Evolutionary conservation across 768 basidiomycete genomes (phyloP).

Genomic region (Lactarius sanguifluus): DNA sequence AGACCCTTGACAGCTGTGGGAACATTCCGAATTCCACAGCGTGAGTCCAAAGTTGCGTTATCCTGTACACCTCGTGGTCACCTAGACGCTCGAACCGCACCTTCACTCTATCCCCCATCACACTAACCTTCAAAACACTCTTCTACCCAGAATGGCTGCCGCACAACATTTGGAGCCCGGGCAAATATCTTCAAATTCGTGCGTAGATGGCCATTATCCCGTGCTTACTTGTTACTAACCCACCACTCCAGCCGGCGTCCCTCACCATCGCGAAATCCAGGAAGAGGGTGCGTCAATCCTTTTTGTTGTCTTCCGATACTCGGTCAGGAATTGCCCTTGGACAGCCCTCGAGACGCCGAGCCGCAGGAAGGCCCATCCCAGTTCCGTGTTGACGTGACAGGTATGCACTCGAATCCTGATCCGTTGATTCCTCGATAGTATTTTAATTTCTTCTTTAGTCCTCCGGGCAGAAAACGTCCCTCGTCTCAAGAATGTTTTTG

Average conservation of each 20-base stretch:
- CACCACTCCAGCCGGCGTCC: not conserved
- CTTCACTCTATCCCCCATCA: no score
- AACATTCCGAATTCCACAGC: no score
- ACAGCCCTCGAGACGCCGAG: not conserved
- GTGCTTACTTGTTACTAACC: not conserved
- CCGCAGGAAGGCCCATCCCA: not conserved
- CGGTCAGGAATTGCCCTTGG: not conserved
- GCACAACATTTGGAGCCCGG: not conserved
- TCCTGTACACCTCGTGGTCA: no score
- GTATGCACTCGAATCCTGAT: not conserved
- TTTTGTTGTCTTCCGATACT: not conserved
- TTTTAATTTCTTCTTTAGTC: not conserved
- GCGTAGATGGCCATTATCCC: not conserved
- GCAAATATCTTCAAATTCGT: not conserved
- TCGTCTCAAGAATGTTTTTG: not conserved
- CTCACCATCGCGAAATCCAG: not conserved
- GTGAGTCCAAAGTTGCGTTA: no score
- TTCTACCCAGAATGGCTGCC: not conserved
- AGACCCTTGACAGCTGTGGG: no score
- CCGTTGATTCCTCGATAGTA: not conserved
- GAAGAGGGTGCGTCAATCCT: not conserved
- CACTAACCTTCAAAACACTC: not conserved
- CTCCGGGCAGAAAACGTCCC: not conserved
- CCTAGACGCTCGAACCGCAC: no score
- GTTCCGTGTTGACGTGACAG: not conserved